Evolutionary conservation across 2,329 filamentous ascomycete genomes (phyloP), one percentile per base, ranked within the genome.

Genomic region (Pseudogymnoascus verrucosus): DNA sequence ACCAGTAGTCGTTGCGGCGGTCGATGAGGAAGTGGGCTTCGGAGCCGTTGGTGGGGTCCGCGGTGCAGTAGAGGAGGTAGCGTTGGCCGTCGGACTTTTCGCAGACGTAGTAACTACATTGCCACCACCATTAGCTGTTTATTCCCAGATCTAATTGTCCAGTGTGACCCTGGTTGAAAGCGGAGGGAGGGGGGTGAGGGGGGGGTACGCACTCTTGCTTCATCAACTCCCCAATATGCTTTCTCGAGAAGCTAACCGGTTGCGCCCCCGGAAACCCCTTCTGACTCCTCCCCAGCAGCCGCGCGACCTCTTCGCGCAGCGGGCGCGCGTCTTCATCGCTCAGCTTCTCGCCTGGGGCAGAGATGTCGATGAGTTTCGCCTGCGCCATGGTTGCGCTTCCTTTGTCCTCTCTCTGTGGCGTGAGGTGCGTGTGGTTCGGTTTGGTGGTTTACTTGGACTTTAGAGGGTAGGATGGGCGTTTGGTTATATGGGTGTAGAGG

Each of bases 31-130:
- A 97, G 73, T 95, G 90, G 23, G 88, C 83, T 74, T 96, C 91
- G 60, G 73, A 68, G 62, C 78, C 79, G 5, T 78, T 74, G 44
- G 86, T 82, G 23, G 80, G 78, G 72, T 89, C 88, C 6, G 79
- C 75, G 61, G 90, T 91, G 68, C 95, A 86, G 79, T 96, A 98
- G 68, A 99, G 84, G n/a, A 99, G 84, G 75, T 96, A 97, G 67
- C 95, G 87, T 67, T 98, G 91, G 63, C 95, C 95, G 74, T 99
- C 95, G 0, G 93, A 96, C 79, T 99, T 99, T 77, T 99, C 95
- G 80, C 93, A 97, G 68, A 99, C 89, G 74, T 93, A 99, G 79
- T 98, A 99, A 76, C 86, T 89, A 66, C 61, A 44, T 5, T 5
- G 2, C n/a, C n/a, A n/a, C n/a, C 2, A 12, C 4, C 6, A 16